Evolutionary conservation across 768 basidiomycete species (phyloP), one percentile per base, ranked within the genome.

Genomic region (Inosperma sp.): DNA sequence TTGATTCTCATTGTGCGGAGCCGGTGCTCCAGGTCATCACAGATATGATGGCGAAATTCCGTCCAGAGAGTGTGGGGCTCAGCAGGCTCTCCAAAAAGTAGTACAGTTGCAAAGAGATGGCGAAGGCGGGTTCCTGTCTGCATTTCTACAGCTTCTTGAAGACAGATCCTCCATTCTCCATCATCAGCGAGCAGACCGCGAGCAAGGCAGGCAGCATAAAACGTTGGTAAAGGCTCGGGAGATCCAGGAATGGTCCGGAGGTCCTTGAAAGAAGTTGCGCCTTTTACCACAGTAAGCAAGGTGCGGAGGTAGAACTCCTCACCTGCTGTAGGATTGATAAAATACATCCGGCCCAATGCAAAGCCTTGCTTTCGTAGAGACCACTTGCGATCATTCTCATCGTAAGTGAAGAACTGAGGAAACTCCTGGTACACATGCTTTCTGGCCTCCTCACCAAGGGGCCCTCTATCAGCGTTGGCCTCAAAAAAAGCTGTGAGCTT

Each of bases 341-440:
- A 71, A 48, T 69, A 72, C 64, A 77, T 72, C 0, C 69, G 58
- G 0, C 76, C 75, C 48, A 77, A 52, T 3, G 75, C 67, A 64
- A 63, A 61, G 14, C 46, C 37, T 39, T 67, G 22, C 0, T 68
- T 59, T 2, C n/a, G n/a, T n/a, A 52, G 0, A 0, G 23, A 52
- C 75, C 76, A 78, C 13, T 41, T 33, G 8, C 43, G 23, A 8
- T 35, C 25, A 10, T 46, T 48, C 4, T 26, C 17, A 2, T 55
- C 43, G 26, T 42, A 61, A 6, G 36, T 37, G 37, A 59, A 58
- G 14, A 58, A 42, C 21, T 55, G 39, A 36, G 71, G 67, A 40
- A 72, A 67, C 0, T 73, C 64, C 14, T 69, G 65, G 30, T 73
- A 73, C 1, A 62, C 60, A 14, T 54, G 34, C 5, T 59, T 7